Percentiles rank a stretch among this genome's conserved stretches.
phyloP scores from a whole-genome alignment of 257 asterid species.

The Solanum clarkiae region DNA sequence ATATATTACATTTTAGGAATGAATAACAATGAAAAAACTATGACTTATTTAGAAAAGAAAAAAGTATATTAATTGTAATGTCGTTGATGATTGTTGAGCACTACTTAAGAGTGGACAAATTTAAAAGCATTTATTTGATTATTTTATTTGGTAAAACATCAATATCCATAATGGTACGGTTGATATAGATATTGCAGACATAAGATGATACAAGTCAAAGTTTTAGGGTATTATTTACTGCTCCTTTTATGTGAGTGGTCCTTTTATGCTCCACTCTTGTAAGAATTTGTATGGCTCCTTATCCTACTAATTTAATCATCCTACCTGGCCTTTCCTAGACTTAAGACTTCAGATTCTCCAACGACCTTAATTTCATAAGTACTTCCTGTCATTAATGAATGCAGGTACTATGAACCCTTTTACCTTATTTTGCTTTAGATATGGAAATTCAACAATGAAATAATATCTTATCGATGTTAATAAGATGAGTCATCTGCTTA shows the following conservation, averaged over 20 bases:
- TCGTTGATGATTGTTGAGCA: background rate
- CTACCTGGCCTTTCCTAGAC: background rate
- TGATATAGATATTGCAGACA: conserved; percentile 12
- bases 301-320: background rate
- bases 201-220: conserved; percentile 19
- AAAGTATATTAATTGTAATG: no score
- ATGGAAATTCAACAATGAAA: background rate
- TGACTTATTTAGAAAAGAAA: background rate
- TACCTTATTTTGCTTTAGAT: background rate
- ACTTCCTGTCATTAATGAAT: background rate
- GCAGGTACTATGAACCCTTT: background rate
- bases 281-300: background rate
- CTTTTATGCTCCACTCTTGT: background rate
- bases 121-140: background rate
- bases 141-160: background rate
- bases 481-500: no score
- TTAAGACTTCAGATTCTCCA: background rate
- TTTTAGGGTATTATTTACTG: conserved; percentile 4
- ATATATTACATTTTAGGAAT: no score
- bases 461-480: no score
- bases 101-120: background rate
- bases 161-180: background rate
- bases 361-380: background rate
- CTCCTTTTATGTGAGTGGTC: background rate
- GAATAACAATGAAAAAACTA: no score